phyloP scores from a whole-genome alignment of 164 flowering plant genomes.

The Santalum album region DNA sequence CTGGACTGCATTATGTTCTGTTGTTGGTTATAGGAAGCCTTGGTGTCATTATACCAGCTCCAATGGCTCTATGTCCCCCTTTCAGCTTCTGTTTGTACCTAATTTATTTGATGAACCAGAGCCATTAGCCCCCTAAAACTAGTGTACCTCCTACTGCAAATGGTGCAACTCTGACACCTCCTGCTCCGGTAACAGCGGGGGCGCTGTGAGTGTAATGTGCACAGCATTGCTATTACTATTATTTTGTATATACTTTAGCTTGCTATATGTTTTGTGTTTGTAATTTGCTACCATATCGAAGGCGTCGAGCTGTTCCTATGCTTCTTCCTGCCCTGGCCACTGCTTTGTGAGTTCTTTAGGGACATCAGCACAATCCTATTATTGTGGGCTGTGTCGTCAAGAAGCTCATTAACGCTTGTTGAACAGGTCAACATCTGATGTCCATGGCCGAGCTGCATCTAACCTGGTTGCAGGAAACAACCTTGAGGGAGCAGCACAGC shows the following conservation, averaged over 20 bases:
- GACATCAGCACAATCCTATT: too few relatives aligned
- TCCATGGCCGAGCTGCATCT: constrained; percentile 84
- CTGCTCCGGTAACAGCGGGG: constrained; percentile 30
- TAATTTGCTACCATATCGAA: constrained; percentile 8
- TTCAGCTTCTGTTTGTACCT: not conserved
- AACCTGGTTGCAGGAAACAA: constrained; percentile 77
- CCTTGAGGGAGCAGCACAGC: constrained; percentile 60
- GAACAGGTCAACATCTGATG: constrained; percentile 44
- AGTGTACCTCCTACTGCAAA: constrained; percentile 28
- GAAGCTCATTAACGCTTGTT: constrained; percentile 3
- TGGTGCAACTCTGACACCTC: constrained; percentile 24
- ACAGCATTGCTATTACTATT: not conserved
- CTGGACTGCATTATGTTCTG: too few relatives aligned
- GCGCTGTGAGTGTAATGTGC: constrained; percentile 36
- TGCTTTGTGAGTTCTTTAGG: constrained; percentile 26
- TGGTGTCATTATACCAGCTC: too few relatives aligned
- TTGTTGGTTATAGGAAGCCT: too few relatives aligned
- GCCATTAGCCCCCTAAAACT: constrained; percentile 34
- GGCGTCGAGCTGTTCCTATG: constrained; percentile 27
- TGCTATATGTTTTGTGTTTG: not conserved
- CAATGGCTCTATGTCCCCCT: not conserved
- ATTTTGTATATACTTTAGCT: not conserved
- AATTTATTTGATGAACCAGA: not conserved
- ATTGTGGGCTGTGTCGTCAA: too few relatives aligned
- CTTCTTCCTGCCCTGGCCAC: constrained; percentile 16